Evolutionary conservation across 228 moss, liverwort and hornwort species (phyloP).

Genomic region (Sphagnum fallax): DNA sequence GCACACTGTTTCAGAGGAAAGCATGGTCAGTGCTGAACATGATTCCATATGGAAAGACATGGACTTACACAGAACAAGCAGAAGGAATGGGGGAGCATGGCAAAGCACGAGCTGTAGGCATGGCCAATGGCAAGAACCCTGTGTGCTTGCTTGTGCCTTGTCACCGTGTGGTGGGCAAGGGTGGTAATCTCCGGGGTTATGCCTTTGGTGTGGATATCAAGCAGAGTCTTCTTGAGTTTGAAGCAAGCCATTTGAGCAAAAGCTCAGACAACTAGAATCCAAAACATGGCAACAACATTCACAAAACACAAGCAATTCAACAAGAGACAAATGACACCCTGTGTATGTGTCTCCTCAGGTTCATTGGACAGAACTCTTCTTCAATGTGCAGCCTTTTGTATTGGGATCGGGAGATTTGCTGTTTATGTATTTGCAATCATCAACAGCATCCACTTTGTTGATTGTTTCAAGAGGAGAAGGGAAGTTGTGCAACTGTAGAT

Average conservation of each 20-base stretch:
- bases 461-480: too few species aligned
- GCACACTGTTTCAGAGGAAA: slow-evolving; percentile 68
- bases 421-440: too few species aligned
- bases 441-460: too few species aligned
- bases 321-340: too few species aligned
- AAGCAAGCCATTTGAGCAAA: slow-evolving; percentile 13
- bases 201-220: slow-evolving; percentile 54
- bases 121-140: slow-evolving; percentile 78
- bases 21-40: slow-evolving; percentile 61
- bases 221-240: slow-evolving; percentile 55
- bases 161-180: slow-evolving; percentile 75
- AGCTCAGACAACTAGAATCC: neutral
- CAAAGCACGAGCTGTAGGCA: slow-evolving; percentile 83
- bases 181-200: slow-evolving; percentile 61
- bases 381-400: too few species aligned
- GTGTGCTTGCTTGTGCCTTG: slow-evolving; percentile 82
- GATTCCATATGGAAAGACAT: slow-evolving; percentile 58
- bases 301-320: too few species aligned
- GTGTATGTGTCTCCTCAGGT: too few species aligned
- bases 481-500: too few species aligned
- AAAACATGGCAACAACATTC: too few species aligned
- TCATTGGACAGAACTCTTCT: too few species aligned
- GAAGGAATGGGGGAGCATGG: slow-evolving; percentile 74
- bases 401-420: too few species aligned
- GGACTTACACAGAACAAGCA: slow-evolving; percentile 76